Evolutionary conservation across 1,284 basidiomycete genomes (phyloP), one percentile per base, ranked within the genome.

Genomic region (Rhodotorula mucilaginosa): DNA sequence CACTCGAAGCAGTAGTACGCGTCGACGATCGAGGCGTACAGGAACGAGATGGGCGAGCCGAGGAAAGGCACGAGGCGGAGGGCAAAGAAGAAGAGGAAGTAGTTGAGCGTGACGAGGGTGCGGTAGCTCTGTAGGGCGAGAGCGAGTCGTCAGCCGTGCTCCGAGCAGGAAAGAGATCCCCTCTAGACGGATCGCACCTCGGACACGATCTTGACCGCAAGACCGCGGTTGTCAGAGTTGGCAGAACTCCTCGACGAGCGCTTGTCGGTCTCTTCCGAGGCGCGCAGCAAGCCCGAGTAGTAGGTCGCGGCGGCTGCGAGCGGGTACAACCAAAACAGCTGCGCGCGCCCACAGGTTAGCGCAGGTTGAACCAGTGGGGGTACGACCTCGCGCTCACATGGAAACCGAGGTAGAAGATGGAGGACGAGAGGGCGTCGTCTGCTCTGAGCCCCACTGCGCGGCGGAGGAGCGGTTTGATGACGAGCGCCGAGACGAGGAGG

Each of bases 1-100:
- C 78, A 91, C 90, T 93, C 91, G 78, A 92, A 93, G 81, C 89
- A 91, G 80, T 93, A 93, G 80, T 91, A 93, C 62, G 91, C 92
- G 76, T 73, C 76, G 59, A 92, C 85, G 88, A 91, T 91, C 78
- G 90, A 92, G 64, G 91, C 82, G 78, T 91, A 92, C 16, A 86
- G 80, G 77, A 91, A 90, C 31, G 87, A 86, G 5, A 84, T 79
- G 4, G 83, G 72, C 1, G 85, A 82, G 7, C 91, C 91, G 15
- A 88, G 80, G 64, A 85, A 82, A 4, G 91, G 91, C 23, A 91
- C 82, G 68, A 85, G 84, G 7, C 84, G 82, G 57, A 93, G 81
- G 12, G 84, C 84, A 71, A 89, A 87, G 1, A 89, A 88, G 39
- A 91, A 83, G 15, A 86, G 79, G n/a, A 91, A 82, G 16, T 89